Percentiles rank a stretch among this genome's conserved stretches.
These are phyloP conservation scores for Tetradesmus lagerheimii DNA, from an alignment of 139 green algal genomes.

Conservation along the genomic window DNA sequence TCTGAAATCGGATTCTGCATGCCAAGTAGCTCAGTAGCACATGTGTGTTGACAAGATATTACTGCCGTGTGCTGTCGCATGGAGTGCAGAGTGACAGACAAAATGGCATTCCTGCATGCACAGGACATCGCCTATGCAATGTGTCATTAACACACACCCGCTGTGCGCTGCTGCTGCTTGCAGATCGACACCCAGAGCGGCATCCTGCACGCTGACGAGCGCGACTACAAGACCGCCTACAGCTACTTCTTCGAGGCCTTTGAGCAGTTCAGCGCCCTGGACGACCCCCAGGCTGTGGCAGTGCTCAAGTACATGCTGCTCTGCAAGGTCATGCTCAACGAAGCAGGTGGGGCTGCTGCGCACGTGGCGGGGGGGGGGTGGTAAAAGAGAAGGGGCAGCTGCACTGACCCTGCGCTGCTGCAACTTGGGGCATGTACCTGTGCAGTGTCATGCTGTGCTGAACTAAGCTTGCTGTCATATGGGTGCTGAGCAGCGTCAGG, in stretches of 20 bases:
- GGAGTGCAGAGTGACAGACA: too few relatives aligned
- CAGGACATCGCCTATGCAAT: too few relatives aligned
- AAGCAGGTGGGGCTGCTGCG: slow-evolving; percentile 53
- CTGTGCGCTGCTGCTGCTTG: neutral
- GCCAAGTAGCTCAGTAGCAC: too few relatives aligned
- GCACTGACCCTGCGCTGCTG: neutral
- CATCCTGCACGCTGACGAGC: slow-evolving; percentile 97
- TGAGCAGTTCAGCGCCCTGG: slow-evolving; percentile 86
- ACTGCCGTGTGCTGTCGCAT: too few relatives aligned
- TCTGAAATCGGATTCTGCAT: too few relatives aligned
- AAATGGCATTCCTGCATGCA: too few relatives aligned
- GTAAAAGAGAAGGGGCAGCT: too few relatives aligned
- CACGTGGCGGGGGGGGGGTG: too few relatives aligned
- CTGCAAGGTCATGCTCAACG: slow-evolving; percentile 84
- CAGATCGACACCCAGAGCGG: slow-evolving; percentile 95
- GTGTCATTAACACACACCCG: neutral
- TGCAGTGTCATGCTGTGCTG: neutral
- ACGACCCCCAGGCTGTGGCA: slow-evolving; percentile 84
- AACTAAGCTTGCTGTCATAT: too few relatives aligned
- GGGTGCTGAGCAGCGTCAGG: too few relatives aligned
- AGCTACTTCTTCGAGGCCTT: slow-evolving; percentile 99
- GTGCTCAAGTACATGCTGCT: slow-evolving; percentile 99
- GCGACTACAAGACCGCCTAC: slow-evolving; percentile 99
- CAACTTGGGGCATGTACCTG: neutral
- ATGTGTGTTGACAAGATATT: too few relatives aligned